Conservation (phyloP, 192 early-diverging fungal species). For the Coemansia reversa region DNA sequence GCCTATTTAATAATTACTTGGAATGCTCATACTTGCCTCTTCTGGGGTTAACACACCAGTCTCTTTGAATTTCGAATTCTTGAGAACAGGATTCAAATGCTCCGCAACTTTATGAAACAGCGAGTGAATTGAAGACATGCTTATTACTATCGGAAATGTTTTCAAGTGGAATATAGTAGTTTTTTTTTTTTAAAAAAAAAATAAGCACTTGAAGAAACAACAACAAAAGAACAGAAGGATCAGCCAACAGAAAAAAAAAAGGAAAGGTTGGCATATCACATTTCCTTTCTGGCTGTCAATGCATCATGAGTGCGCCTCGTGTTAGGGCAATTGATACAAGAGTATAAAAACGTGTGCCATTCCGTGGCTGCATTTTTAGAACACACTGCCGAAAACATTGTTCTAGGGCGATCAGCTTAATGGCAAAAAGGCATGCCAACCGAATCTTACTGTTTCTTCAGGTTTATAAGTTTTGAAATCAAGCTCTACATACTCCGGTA, state of each 20-base stretch:
- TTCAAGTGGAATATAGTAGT: background rate
- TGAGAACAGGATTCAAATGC: constrained; percentile 90
- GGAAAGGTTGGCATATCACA: background rate
- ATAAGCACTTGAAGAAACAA: background rate
- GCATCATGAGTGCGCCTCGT: constrained; percentile 4
- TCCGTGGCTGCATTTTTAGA: background rate
- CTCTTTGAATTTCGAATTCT: constrained; percentile 93
- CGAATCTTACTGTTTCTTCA: background rate
- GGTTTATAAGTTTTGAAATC: background rate
- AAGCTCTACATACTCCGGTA: background rate
- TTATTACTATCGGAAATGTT: background rate
- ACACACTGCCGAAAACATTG: background rate
- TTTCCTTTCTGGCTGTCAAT: constrained; percentile 1
- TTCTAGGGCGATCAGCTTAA: background rate
- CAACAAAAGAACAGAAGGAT: constrained; percentile 1
- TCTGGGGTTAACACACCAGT: constrained; percentile 95
- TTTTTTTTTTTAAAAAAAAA: no score
- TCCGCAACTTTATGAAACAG: constrained; percentile 77
- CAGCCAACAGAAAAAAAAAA: background rate
- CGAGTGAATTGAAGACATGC: constrained; percentile 62
- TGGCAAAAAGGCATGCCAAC: background rate
- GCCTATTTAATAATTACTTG: background rate
- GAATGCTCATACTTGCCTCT: constrained; percentile 62
- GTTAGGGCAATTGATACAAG: background rate
- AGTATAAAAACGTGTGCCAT: background rate